Evolutionary conservation across 1,284 basidiomycete genomes (phyloP), one percentile per base, ranked within the genome.

Genomic region (Rhizoctonia solani): DNA sequence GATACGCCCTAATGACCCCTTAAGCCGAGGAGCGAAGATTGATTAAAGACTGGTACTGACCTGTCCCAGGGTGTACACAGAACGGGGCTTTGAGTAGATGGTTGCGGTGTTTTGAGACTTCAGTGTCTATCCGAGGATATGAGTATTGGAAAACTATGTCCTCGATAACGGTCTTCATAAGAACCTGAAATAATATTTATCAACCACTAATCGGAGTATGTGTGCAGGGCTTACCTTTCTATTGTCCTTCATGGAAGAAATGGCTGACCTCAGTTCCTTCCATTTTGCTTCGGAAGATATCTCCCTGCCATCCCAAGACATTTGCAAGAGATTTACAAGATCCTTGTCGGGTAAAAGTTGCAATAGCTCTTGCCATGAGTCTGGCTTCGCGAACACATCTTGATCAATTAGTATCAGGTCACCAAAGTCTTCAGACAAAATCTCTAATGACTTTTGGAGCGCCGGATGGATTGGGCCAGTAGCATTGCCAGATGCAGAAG

Each of bases 1-100:
- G 9, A 99, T 87, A 44, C 95, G 86, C 1, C 95, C 95, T 80
- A 70, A 9, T n/a, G 1, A 27, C 9, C 30, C 5, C 19, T 14
- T 13, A 14, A 23, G 46, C 5, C n/a, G 19, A 52, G 23, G 23
- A 5, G 47, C 5, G 25, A 42, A 47, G 5, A 11, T 44, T 8
- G 25, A 61, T 11, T 16, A 61, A 39, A 19, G 23, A 61, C 19
- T 47, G 54, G 25, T 32, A 74, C 76, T 68, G 25, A 77, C 80
- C 80, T 1, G 97, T 99, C 70, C 93, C 93, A 0, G 97, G 96
- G 77, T 99, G 96, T 0, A 99, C 82, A 75, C 95, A 97, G 78
- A 99, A 99, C 0, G 97, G 97, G 27, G 93, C 89, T 78, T 99
- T 99, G 70, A 99, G 86, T 80, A 99, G 84, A 79, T 99, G 97